Conservation (phyloP, 2,329 filamentous ascomycete genomes). For the Apiospora phragmitis region DNA sequence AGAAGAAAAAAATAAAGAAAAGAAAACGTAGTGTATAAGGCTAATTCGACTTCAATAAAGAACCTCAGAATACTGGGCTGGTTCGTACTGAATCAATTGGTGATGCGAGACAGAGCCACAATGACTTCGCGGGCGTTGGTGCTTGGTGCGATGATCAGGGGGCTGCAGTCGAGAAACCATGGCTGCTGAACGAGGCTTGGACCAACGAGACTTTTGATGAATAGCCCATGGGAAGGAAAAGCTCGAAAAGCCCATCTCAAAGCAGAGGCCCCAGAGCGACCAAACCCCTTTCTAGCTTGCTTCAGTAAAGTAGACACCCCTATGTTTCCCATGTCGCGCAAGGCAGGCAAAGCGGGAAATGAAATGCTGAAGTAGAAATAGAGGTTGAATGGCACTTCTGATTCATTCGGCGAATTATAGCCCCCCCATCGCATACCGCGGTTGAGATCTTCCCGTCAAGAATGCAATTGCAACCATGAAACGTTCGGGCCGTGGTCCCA, state of each 20-base stretch:
- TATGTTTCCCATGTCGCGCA: not conserved
- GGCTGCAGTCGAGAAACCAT: not conserved
- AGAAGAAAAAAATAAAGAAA: too few relatives aligned
- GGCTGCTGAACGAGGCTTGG: not conserved
- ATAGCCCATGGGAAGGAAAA: not conserved
- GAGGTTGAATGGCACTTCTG: not conserved
- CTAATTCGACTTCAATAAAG: not conserved
- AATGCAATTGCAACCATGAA: not conserved
- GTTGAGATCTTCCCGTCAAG: not conserved
- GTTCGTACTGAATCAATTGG: not conserved
- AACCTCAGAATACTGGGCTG: not conserved
- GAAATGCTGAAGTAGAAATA: not conserved
- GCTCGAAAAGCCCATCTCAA: not conserved
- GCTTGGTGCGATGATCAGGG: not conserved
- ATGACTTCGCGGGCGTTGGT: not conserved
- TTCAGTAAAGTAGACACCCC: not conserved
- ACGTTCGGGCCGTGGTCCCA: not conserved
- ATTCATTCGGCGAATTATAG: not conserved
- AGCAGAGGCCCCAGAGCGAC: not conserved
- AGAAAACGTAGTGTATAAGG: not conserved
- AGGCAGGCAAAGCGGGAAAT: not conserved
- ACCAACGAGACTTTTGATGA: not conserved
- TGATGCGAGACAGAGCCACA: not conserved
- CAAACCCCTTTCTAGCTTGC: not conserved
- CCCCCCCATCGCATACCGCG: not conserved